These are phyloP conservation scores for Fusarium phyllophilum DNA, from an alignment of 2,329 filamentous ascomycete genomes.

Conservation along the genomic window DNA sequence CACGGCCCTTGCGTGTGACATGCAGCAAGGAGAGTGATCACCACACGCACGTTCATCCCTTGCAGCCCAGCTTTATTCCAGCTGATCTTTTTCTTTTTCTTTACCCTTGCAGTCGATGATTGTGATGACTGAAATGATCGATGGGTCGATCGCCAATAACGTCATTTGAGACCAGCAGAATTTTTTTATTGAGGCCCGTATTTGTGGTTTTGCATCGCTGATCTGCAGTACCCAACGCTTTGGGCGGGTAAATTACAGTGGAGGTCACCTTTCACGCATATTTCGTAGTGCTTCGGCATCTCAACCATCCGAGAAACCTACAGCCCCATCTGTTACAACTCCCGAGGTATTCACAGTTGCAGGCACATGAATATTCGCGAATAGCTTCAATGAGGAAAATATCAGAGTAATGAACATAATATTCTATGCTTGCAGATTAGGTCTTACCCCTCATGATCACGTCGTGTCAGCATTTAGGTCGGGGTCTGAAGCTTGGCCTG, in stretches of 20 bases:
- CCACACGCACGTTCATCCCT: neutral
- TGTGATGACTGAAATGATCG: neutral
- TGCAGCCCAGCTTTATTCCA: neutral
- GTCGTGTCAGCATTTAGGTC: neutral
- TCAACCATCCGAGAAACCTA: neutral
- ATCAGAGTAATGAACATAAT: neutral
- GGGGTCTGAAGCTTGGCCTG: neutral
- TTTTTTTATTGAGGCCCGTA: neutral
- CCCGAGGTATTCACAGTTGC: neutral
- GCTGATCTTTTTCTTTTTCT: neutral
- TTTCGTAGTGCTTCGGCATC: neutral
- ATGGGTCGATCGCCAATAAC: neutral
- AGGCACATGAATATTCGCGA: neutral
- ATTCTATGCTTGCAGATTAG: neutral
- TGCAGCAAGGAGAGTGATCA: neutral
- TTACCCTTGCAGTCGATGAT: neutral
- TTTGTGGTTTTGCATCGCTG: neutral
- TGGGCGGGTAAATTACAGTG: neutral
- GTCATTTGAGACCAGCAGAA: neutral
- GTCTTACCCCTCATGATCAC: neutral
- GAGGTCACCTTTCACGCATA: too few species aligned
- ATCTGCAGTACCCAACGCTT: neutral
- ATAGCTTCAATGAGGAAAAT: neutral
- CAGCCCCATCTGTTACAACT: neutral
- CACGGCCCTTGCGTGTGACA: neutral